These are phyloP conservation scores for Ascochyta fabae DNA, from an alignment of 2,329 filamentous ascomycete species.

Conservation along the genomic window DNA sequence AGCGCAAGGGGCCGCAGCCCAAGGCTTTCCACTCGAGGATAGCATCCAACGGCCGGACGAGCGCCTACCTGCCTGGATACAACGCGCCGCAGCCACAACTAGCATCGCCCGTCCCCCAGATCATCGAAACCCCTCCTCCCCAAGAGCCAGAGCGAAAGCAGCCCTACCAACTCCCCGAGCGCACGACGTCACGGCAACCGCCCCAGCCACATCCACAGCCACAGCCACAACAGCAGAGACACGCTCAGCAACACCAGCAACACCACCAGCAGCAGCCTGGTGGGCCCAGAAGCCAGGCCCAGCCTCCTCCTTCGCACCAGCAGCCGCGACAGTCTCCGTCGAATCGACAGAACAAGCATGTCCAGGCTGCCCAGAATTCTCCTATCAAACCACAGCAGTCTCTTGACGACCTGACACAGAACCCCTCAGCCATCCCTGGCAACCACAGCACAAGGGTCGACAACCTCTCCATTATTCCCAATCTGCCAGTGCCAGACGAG, in stretches of 20 bases:
- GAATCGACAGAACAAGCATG: conserved; percentile 36
- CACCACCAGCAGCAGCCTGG: conserved; percentile 29
- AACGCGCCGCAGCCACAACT: conserved; percentile 31
- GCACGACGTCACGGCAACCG: conserved; percentile 56
- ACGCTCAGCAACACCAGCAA: conserved; percentile 32
- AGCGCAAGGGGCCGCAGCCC: conserved; percentile 48
- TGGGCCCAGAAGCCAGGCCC: conserved; percentile 20
- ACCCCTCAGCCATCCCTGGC: conserved; percentile 73
- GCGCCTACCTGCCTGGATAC: conserved; percentile 58
- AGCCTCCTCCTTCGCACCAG: conserved; percentile 18
- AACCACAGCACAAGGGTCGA: conserved; percentile 73
- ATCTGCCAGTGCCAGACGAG: conserved; percentile 67
- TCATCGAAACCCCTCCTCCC: conserved; percentile 67
- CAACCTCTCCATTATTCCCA: conserved; percentile 80
- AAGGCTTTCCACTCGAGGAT: conserved; percentile 63
- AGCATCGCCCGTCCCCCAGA: conserved; percentile 58
- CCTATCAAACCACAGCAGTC: conserved; percentile 56
- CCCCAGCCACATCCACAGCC: conserved; percentile 24
- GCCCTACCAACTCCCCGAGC: conserved; percentile 55
- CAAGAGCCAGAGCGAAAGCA: conserved; percentile 42
- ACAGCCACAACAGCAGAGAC: conserved; percentile 36
- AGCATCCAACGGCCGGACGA: conserved; percentile 63
- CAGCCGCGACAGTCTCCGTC: conserved; percentile 35
- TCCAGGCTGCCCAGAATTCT: conserved; percentile 40
- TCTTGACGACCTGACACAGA: conserved; percentile 69